Evolutionary conservation across 257 asterid species (phyloP), one percentile per base, ranked within the genome.

Genomic region (Penstemon eatonii): DNA sequence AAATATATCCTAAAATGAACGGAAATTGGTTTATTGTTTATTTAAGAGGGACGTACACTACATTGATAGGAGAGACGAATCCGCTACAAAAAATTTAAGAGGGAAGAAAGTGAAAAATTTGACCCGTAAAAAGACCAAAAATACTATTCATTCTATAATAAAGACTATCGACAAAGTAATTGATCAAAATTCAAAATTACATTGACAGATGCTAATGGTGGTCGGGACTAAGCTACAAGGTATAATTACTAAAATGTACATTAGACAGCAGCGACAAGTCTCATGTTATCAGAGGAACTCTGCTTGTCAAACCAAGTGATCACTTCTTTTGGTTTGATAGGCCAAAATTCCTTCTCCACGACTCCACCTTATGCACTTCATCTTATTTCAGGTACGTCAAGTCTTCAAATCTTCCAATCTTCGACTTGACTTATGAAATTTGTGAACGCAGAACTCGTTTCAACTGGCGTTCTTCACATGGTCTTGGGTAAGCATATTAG

Each of bases 201-300:
- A 25, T 54, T 54, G 39, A 54, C 81, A 89, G 96, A 77, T 83
- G 85, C 81, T 85, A 19, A 68, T 89, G 43, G 68, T 80, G 46
- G 87, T 78, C 38, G 95, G 96, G 63, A 87, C 95, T 5, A 89
- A 89, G 78, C 87, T 89, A 25, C 90, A 89, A 70, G 74, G 90
- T 4, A 85, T 83, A 68, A 89, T 89, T 8, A 89, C 96, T 7
- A 83, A 76, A 68, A 85, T 89, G 95, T 82, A 95, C 78, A 73
- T 89, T 89, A 38, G 95, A 83, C 70, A 85, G 77, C 73, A 82
- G 68, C 49, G 75, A 82, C 13, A 75, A 75, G 37, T 76, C 95
- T 62, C 77, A 75, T 72, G 85, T 89, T 45, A 46, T 87, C 57
- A 67, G 70, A 74, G 96, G 96, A 65, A 60, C 81, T 45, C 72